A percentile compares a stretch with the other conserved stretches of the same genome.
phyloP scores from a whole-genome alignment of 768 basidiomycete species.

The Gloeostereum incarnatum region DNA sequence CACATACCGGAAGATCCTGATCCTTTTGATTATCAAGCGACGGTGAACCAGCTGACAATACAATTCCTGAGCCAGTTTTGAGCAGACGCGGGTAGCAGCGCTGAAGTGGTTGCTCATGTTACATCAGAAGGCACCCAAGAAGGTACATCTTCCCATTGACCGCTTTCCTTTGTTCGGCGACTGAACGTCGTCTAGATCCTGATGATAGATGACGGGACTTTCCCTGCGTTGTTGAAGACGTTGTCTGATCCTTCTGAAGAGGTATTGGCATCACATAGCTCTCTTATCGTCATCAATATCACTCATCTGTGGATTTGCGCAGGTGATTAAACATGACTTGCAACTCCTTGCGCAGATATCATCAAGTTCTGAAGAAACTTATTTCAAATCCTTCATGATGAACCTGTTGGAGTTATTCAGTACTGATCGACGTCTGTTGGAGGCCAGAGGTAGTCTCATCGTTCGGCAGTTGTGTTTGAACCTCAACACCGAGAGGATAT shows the following conservation, averaged over 20 bases:
- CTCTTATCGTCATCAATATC: slow-evolving; percentile 2
- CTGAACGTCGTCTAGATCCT: slow-evolving; percentile 51
- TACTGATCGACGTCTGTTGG: slow-evolving; percentile 84
- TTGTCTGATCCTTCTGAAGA: slow-evolving; percentile 96
- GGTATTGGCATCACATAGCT: slow-evolving; percentile 26
- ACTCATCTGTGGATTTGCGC: slow-evolving; percentile 1
- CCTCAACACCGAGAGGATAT: slow-evolving; percentile 92
- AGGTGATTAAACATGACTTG: slow-evolving; percentile 95
- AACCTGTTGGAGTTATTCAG: slow-evolving; percentile 92
- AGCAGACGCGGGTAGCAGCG: slow-evolving; percentile 92
- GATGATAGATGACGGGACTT: slow-evolving; percentile 94
- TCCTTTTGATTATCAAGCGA: slow-evolving; percentile 85
- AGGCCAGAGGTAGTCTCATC: slow-evolving; percentile 90
- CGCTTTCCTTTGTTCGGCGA: neutral
- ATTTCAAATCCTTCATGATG: slow-evolving; percentile 93
- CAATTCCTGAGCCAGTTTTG: slow-evolving; percentile 95
- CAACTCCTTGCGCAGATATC: slow-evolving; percentile 97
- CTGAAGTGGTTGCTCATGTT: slow-evolving; percentile 98
- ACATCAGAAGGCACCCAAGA: slow-evolving; percentile 95
- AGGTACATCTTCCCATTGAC: slow-evolving; percentile 34
- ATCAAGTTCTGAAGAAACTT: slow-evolving; percentile 88
- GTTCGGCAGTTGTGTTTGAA: slow-evolving; percentile 92
- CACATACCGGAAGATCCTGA: slow-evolving; percentile 46
- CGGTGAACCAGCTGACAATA: slow-evolving; percentile 85
- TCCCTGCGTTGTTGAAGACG: slow-evolving; percentile 91